A percentile compares a stretch with the other conserved stretches of the same genome.
Conservation (phyloP, 2,329 filamentous ascomycete species). For the Trichoderma gracile region DNA sequence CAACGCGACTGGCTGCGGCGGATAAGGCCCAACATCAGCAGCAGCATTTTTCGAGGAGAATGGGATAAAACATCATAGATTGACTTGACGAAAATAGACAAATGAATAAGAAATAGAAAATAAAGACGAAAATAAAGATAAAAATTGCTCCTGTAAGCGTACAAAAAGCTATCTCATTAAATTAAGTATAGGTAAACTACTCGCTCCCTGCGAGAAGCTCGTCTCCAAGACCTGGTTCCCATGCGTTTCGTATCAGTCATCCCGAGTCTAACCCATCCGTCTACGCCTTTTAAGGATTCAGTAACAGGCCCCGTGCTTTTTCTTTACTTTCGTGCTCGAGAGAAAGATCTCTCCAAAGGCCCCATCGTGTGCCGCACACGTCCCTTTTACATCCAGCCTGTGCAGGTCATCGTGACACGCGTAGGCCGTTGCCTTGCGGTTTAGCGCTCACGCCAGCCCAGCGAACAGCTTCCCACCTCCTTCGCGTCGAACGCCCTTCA, state of each 20-base stretch:
- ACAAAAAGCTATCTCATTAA: constrained; percentile 21
- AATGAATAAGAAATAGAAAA: no score
- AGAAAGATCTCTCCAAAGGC: neutral
- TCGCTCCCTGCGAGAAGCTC: constrained; percentile 21
- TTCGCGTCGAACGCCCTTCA: neutral
- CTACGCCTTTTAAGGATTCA: constrained; percentile 21
- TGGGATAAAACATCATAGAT: no score
- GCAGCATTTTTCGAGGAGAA: no score
- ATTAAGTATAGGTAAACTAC: constrained; percentile 16
- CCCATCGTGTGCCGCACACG: constrained; percentile 14
- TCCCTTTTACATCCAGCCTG: neutral
- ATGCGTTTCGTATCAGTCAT: constrained; percentile 23
- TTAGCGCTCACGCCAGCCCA: neutral
- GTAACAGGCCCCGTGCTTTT: constrained; percentile 3
- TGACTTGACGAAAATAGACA: no score
- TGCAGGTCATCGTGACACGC: neutral
- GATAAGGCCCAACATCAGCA: neutral
- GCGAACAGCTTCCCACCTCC: neutral
- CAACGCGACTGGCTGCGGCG: constrained; percentile 1
- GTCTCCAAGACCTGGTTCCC: constrained; percentile 22
- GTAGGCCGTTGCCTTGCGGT: neutral
- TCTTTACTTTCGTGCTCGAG: neutral
- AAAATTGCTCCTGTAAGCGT: no score
- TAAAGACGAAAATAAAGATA: no score
- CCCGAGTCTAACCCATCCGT: constrained; percentile 25